Conservation (phyloP, 108 stramenopile genomes). For the Nitzschia palea region DNA sequence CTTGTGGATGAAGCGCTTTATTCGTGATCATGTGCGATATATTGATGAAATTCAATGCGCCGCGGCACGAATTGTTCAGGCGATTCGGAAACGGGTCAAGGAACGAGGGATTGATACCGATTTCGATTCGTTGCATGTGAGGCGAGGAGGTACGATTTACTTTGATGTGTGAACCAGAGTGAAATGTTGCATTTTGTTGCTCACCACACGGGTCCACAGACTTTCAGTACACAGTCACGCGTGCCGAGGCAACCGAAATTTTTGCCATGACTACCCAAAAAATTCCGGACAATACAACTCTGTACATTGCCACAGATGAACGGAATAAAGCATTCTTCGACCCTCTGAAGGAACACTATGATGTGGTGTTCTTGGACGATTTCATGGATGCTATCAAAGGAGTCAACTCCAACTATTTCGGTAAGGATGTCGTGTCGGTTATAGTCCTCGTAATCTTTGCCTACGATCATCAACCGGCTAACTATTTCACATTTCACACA, state of each 20-base stretch:
- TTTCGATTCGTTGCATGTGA: slow-evolving; percentile 87
- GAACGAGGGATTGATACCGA: slow-evolving; percentile 16
- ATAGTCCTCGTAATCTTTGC: background rate
- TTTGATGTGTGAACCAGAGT: too few relatives aligned
- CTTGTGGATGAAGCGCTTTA: slow-evolving; percentile 74
- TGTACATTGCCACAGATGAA: slow-evolving; percentile 90
- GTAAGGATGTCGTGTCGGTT: background rate
- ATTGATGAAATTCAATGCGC: slow-evolving; percentile 91
- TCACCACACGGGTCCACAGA: slow-evolving; percentile 37
- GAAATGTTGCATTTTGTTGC: background rate
- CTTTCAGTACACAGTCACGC: slow-evolving; percentile 79
- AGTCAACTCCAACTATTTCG: slow-evolving; percentile 54
- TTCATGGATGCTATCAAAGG: slow-evolving; percentile 48
- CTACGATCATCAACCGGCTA: background rate
- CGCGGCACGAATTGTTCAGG: slow-evolving; percentile 82
- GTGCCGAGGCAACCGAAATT: slow-evolving; percentile 56
- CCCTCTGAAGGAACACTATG: slow-evolving; percentile 61
- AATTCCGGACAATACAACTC: slow-evolving; percentile 49
- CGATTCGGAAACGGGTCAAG: slow-evolving; percentile 59
- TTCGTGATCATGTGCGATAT: slow-evolving; percentile 89
- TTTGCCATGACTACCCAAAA: slow-evolving; percentile 45
- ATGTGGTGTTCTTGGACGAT: slow-evolving; percentile 81
- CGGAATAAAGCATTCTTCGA: slow-evolving; percentile 79
- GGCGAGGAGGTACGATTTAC: slow-evolving; percentile 31
- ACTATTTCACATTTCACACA: background rate